Evolutionary conservation across 2,329 filamentous ascomycete species (phyloP).

Genomic region (Curvularia verruculosa): DNA sequence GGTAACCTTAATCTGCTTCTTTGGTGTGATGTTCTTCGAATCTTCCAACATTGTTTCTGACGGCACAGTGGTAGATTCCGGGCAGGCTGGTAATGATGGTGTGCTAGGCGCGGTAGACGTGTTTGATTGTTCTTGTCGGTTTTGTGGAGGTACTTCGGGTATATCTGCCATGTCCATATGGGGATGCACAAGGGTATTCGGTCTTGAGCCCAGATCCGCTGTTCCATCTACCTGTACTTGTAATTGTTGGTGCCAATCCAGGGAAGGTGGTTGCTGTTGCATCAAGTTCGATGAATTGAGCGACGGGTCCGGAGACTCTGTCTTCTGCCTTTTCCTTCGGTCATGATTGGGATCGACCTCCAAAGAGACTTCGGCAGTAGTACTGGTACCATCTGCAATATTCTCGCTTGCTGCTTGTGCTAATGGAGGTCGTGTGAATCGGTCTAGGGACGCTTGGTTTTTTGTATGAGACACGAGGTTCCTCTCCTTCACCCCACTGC

Average conservation of each 20-base stretch:
- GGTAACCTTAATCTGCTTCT: constrained; percentile 50
- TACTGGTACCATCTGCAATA: neutral
- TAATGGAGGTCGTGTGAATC: constrained; percentile 30
- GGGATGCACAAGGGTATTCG: neutral
- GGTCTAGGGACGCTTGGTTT: constrained; percentile 37
- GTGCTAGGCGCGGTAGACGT: constrained; percentile 1
- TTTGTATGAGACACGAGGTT: constrained; percentile 13
- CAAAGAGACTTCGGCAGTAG: constrained; percentile 20
- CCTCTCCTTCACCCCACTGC: constrained; percentile 23
- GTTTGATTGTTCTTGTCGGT: neutral
- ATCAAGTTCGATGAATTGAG: neutral
- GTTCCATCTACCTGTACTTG: constrained; percentile 27
- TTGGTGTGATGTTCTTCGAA: constrained; percentile 26
- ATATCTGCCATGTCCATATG: constrained; percentile 6
- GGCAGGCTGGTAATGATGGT: neutral
- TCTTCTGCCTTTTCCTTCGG: constrained; percentile 50
- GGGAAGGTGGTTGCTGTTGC: constrained; percentile 1
- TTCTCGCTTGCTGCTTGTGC: neutral
- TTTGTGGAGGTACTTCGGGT: neutral
- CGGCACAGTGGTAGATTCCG: neutral
- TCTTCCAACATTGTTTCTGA: constrained; percentile 1
- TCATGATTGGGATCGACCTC: constrained; percentile 40
- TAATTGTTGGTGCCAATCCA: constrained; percentile 41
- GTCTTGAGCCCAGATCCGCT: neutral
- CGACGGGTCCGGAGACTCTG: constrained; percentile 33